Evolutionary conservation across 768 basidiomycete genomes (phyloP).

Genomic region (Hygrophorus russula): DNA sequence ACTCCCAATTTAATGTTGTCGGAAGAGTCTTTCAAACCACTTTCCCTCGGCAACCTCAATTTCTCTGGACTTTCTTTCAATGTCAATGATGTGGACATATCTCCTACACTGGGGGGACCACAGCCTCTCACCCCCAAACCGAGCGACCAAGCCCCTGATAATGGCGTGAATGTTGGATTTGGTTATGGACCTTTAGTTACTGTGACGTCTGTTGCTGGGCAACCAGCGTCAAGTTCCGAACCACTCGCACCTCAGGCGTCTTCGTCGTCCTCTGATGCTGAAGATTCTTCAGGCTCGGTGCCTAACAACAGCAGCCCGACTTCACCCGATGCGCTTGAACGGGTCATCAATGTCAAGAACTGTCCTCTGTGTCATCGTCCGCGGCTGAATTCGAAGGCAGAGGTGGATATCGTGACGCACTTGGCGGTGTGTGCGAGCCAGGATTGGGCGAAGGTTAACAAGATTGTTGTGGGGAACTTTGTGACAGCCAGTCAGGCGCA

Average conservation of each 20-base stretch:
- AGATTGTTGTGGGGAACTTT: constrained; percentile 88
- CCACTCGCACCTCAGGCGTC: neutral
- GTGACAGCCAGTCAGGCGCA: constrained; percentile 93
- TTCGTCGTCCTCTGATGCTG: constrained; percentile 11
- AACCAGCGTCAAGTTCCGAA: neutral
- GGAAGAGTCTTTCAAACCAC: constrained; percentile 27
- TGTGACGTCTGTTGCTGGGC: too few species aligned
- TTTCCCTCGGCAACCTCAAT: constrained; percentile 43
- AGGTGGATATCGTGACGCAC: constrained; percentile 93
- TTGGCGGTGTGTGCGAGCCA: constrained; percentile 91
- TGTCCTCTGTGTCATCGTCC: constrained; percentile 93
- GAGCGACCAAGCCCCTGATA: too few species aligned
- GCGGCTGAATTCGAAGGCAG: constrained; percentile 73
- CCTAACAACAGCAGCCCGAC: too few species aligned
- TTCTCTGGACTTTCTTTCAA: too few species aligned
- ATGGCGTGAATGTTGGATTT: too few species aligned
- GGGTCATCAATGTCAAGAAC: constrained; percentile 90
- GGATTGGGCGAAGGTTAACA: constrained; percentile 84
- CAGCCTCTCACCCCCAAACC: too few species aligned
- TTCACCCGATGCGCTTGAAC: constrained; percentile 41
- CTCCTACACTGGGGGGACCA: too few species aligned
- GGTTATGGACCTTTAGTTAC: too few species aligned
- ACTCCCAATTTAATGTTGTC: constrained; percentile 38
- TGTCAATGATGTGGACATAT: too few species aligned
- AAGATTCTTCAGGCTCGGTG: constrained; percentile 14